Evolutionary conservation across 345 rosid genomes (phyloP).

Genomic region (Salix suchowensis): DNA sequence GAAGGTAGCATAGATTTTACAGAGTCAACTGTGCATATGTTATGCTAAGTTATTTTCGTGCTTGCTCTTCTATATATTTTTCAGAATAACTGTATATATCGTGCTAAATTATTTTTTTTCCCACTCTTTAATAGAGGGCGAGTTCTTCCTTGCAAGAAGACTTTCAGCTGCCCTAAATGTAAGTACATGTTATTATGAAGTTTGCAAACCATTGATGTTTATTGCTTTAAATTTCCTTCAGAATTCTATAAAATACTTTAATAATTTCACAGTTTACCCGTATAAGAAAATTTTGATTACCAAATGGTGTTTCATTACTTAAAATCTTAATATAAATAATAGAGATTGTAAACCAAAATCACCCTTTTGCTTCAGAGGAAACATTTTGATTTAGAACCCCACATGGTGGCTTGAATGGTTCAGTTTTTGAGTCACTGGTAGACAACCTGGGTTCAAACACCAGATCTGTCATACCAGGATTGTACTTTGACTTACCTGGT

Average conservation of each 20-base stretch:
- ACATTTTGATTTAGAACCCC: background rate
- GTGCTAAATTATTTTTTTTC: background rate
- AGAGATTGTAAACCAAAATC: background rate
- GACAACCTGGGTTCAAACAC: too few species aligned
- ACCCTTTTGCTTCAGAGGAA: background rate
- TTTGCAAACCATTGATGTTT: background rate
- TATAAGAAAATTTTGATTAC: background rate
- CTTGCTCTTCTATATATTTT: background rate
- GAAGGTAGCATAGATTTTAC: background rate
- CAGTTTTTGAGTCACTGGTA: too few species aligned
- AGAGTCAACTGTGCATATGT: background rate
- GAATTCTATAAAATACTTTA: background rate
- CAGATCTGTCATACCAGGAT: too few species aligned
- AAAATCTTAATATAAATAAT: background rate
- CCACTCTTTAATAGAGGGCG: constrained; percentile 24
- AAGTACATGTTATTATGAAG: constrained; percentile 19
- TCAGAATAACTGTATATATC: background rate
- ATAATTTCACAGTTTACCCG: background rate
- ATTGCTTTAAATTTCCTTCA: background rate
- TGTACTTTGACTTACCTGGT: too few species aligned
- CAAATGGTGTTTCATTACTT: background rate
- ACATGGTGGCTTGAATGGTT: too few species aligned
- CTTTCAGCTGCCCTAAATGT: constrained; percentile 52
- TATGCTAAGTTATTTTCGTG: background rate
- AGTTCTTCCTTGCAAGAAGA: constrained; percentile 49